Evolutionary conservation across 2,329 filamentous ascomycete species (phyloP).

Genomic region (Calonectria multiphialidica): DNA sequence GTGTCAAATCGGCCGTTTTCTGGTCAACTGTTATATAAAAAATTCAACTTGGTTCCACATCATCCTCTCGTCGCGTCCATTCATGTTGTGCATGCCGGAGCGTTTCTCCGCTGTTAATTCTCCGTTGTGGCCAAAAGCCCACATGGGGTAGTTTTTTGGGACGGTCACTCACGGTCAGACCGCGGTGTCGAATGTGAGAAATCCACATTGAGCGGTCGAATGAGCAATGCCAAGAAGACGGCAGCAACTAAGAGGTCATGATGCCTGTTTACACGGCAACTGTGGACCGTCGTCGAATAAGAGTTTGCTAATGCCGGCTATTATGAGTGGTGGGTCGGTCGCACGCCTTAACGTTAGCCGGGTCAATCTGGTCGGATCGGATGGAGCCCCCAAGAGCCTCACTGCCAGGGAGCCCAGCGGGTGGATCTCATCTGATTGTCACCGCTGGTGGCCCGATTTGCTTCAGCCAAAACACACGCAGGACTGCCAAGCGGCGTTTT

Average conservation of each 20-base stretch:
- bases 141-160: conserved; percentile 18
- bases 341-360: conserved; percentile 3
- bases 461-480: conserved; percentile 15
- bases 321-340: conserved; percentile 29
- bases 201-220: conserved; percentile 34
- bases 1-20: conserved; percentile 34
- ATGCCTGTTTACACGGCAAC: conserved; percentile 21
- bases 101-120: conserved; percentile 8
- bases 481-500: background rate
- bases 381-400: conserved; percentile 32
- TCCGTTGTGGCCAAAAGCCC: conserved; percentile 11
- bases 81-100: conserved; percentile 15
- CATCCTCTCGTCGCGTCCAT: conserved; percentile 23
- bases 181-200: conserved; percentile 23
- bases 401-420: conserved; percentile 13
- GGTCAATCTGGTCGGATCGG: conserved; percentile 38
- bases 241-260: conserved; percentile 13
- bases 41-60: conserved; percentile 42
- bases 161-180: conserved; percentile 32
- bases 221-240: conserved; percentile 16
- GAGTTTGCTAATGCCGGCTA: conserved; percentile 44
- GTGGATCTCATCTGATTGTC: conserved; percentile 43
- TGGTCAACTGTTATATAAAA: conserved; percentile 45
- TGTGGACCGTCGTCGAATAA: conserved; percentile 46
- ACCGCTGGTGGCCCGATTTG: conserved; percentile 33